Conservation (phyloP, 2,329 filamentous ascomycete species). For the Fonsecaea multimorphosa region DNA sequence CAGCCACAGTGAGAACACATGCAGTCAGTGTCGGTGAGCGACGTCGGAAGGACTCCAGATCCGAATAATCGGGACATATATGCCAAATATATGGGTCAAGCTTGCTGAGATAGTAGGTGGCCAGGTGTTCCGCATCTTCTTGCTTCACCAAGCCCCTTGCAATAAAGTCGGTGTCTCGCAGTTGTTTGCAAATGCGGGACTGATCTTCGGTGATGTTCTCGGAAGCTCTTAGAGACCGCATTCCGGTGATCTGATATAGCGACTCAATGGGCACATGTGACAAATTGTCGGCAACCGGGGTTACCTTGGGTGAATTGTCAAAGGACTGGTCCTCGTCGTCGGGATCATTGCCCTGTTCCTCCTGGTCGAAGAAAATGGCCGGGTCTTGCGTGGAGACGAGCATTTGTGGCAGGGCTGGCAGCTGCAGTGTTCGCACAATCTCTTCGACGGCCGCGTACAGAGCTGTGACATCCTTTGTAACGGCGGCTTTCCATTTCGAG, state of each 20-base stretch:
- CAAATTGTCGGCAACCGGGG: constrained; percentile 40
- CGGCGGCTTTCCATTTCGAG: constrained; percentile 50
- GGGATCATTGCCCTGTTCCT: constrained; percentile 53
- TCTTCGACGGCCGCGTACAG: constrained; percentile 43
- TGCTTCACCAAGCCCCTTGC: constrained; percentile 55
- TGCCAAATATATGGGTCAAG: constrained; percentile 58
- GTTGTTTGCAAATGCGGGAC: constrained; percentile 44
- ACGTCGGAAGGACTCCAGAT: constrained; percentile 54
- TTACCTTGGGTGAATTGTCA: constrained; percentile 46
- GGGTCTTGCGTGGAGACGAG: constrained; percentile 43
- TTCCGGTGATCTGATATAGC: constrained; percentile 46
- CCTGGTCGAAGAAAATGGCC: constrained; percentile 42
- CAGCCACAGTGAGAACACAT: constrained; percentile 55
- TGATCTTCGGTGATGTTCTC: constrained; percentile 42
- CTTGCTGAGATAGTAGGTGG: constrained; percentile 51
- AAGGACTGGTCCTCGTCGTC: constrained; percentile 52
- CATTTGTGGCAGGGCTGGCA: constrained; percentile 48
- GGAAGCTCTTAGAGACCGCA: constrained; percentile 42
- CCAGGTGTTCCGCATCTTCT: constrained; percentile 51
- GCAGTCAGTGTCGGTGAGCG: constrained; percentile 59
- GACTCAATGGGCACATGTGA: constrained; percentile 48
- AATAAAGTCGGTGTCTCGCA: constrained; percentile 56
- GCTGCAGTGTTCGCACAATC: constrained; percentile 47
- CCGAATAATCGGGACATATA: constrained; percentile 54
- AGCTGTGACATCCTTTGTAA: constrained; percentile 43